phyloP scores from a whole-genome alignment of 768 basidiomycete species.

The Amanita pallidorosea region DNA sequence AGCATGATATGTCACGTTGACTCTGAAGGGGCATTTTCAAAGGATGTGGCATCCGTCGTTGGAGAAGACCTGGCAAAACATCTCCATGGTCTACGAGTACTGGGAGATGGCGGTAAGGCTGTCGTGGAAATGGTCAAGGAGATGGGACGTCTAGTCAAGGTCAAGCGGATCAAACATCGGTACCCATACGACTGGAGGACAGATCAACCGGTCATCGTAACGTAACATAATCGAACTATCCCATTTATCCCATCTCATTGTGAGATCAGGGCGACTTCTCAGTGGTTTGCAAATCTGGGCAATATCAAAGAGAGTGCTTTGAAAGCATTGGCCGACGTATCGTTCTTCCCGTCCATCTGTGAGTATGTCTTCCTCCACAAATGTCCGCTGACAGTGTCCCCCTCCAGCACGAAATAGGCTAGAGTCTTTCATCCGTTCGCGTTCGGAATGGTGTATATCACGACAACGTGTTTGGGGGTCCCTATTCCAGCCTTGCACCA shows the following conservation, averaged over 20 bases:
- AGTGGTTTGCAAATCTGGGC: constrained; percentile 95
- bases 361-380: constrained; percentile 7
- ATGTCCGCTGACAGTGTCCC: not conserved
- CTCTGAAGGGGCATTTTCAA: constrained; percentile 58
- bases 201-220: constrained; percentile 82
- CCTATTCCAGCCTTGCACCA: constrained; percentile 87
- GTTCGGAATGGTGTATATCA: constrained; percentile 99
- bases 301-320: constrained; percentile 72
- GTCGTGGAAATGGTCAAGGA: constrained; percentile 55
- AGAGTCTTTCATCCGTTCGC: constrained; percentile 72
- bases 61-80: constrained; percentile 31
- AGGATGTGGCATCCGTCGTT: constrained; percentile 45
- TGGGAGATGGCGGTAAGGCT: constrained; percentile 58
- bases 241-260: not conserved
- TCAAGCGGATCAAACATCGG: constrained; percentile 68
- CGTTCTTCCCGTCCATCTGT: constrained; percentile 75
- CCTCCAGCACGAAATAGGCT: constrained; percentile 74
- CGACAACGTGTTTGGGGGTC: constrained; percentile 94
- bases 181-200: constrained; percentile 99
- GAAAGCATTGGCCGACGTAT: constrained; percentile 52
- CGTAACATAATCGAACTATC: constrained; percentile 34
- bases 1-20: constrained; percentile 77
- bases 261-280: constrained; percentile 61
- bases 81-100: constrained; percentile 61
- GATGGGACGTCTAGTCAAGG: constrained; percentile 46